Percentiles rank a stretch among this genome's conserved stretches.
Conservation (phyloP, 2,329 filamentous ascomycete species). For the Paraconiothyrium sp. region DNA sequence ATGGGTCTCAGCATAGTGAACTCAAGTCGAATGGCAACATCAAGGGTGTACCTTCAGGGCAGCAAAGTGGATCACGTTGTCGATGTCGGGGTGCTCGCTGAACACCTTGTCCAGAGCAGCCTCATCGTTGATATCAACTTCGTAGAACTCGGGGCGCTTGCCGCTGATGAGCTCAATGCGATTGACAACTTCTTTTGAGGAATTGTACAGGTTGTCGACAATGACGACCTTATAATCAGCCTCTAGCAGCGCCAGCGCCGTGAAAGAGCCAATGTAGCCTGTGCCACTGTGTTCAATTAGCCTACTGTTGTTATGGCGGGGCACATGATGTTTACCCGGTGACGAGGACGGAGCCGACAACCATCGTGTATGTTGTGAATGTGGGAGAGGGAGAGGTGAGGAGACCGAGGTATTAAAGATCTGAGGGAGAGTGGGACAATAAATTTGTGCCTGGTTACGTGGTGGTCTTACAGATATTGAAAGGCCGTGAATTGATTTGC, state of each 20-base stretch:
- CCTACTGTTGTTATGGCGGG: constrained; percentile 31
- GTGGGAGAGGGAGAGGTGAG: not conserved
- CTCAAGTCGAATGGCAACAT: not conserved
- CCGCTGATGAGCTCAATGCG: constrained; percentile 94
- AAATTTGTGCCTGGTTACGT: constrained; percentile 17
- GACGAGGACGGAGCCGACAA: constrained; percentile 87
- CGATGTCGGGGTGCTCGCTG: constrained; percentile 86
- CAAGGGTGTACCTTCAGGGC: constrained; percentile 82
- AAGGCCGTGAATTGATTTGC: not conserved
- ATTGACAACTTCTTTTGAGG: constrained; percentile 87
- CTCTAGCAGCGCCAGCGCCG: constrained; percentile 87
- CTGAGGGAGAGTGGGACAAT: not conserved
- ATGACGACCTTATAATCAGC: constrained; percentile 97
- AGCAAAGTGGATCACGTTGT: constrained; percentile 98
- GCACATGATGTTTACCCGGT: constrained; percentile 75
- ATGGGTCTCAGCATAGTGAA: constrained; percentile 20
- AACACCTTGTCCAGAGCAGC: constrained; percentile 86
- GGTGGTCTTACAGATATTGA: constrained; percentile 31
- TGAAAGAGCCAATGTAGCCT: constrained; percentile 99
- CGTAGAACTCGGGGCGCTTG: constrained; percentile 84
- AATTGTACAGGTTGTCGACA: constrained; percentile 97
- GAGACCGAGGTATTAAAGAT: not conserved
- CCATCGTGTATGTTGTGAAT: constrained; percentile 63
- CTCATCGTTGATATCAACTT: constrained; percentile 89
- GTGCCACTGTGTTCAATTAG: constrained; percentile 73